phyloP scores from a whole-genome alignment of 179 eudicot species.

The Actinidia chinensis region DNA sequence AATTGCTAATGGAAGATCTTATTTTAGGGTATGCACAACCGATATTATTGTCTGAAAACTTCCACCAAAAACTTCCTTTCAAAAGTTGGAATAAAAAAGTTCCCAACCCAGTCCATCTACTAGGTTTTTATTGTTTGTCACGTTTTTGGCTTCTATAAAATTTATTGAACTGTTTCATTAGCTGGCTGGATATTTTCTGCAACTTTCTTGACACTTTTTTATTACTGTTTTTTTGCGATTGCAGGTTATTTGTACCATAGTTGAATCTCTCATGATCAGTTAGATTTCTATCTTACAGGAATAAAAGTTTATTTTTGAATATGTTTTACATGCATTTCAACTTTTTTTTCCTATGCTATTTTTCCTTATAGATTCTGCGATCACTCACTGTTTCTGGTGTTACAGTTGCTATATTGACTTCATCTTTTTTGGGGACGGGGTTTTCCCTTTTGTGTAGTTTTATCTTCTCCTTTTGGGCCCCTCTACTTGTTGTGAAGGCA shows the following conservation, averaged over 20 bases:
- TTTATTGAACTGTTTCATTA: slow-evolving; percentile 7
- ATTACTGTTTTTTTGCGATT: background rate
- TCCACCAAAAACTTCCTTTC: background rate
- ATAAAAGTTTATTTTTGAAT: background rate
- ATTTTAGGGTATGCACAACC: background rate
- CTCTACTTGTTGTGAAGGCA: slow-evolving; percentile 37
- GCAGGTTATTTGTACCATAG: slow-evolving; percentile 5
- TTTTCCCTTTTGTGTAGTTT: background rate
- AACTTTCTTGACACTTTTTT: background rate
- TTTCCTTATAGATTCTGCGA: no score
- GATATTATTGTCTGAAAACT: background rate
- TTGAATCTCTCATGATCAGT: background rate
- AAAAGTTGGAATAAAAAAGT: background rate
- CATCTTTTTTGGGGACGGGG: background rate
- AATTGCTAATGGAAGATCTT: slow-evolving; percentile 8
- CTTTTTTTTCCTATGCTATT: background rate
- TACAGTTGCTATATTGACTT: background rate
- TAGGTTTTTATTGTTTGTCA: background rate
- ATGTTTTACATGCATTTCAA: background rate
- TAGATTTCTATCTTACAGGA: background rate
- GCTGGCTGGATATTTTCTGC: slow-evolving; percentile 3
- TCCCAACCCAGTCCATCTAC: background rate
- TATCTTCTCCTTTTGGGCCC: background rate
- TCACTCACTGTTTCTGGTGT: slow-evolving; percentile 1
- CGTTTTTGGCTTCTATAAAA: background rate